Evolutionary conservation across 2,329 filamentous ascomycete species (phyloP), one percentile per base, ranked within the genome.

Genomic region (Pseudogymnoascus sp.): DNA sequence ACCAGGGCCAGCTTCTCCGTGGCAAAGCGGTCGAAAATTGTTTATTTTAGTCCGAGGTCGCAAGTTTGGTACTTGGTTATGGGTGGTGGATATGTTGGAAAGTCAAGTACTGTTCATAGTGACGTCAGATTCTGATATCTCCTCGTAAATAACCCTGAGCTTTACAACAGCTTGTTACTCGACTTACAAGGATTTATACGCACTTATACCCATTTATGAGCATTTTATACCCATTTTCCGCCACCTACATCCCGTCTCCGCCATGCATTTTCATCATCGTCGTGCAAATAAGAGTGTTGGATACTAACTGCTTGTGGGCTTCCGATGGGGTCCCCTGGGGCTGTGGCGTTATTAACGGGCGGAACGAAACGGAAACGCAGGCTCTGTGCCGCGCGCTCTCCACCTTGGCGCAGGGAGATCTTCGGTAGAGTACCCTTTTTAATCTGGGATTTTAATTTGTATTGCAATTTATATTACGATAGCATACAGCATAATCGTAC

Each of bases 281-380:
- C 53, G 53, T 59, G 53, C 53, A 59, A 59, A 59, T 59, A 59
- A 59, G 53, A 36, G 53, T 59, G 53, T 37, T 59, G 25, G 11
- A 59, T 59, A 59, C 42, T 44, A 44, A 50, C 42, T 25, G 5
- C 12, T 50, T 50, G 42, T 50, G 42, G 42, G 42, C 5, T 50
- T 50, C 42, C 21, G 42, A 28, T 21, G 40, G 16, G 36, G 36
- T n/a, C 12, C 28, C 28, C 28, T 2, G 42, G 21, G 42, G 14
- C 42, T 8, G 42, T 46, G 42, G 42, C 42, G 42, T 50, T n/a
- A 25, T n/a, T 25, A 50, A 50, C 42, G 42, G 42, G 42, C 42
- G 42, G 21, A 50, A 28, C 21, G 42, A 50, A 25, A 50, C 42
- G 21, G 42, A 50, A n/a, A 12, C 21, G 42, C 42, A 11, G 42